phyloP scores from a whole-genome alignment of 2,329 filamentous ascomycete genomes.

The Diaporthe vexans region DNA sequence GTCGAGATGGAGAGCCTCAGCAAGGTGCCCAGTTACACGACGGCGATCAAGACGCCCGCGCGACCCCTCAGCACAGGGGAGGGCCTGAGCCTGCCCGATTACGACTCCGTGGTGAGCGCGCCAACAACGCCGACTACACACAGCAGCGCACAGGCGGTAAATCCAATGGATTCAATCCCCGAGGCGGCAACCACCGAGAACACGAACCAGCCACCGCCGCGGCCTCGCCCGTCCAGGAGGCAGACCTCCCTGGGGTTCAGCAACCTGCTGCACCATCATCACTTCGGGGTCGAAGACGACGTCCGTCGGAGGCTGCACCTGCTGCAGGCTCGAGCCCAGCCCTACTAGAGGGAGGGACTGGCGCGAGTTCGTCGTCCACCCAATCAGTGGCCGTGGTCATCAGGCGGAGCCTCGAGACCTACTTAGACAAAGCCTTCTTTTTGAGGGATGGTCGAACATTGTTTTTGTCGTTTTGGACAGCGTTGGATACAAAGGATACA shows the following conservation, averaged over 20 bases:
- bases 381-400: background rate
- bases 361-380: conserved; percentile 35
- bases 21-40: conserved; percentile 83
- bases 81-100: conserved; percentile 73
- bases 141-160: conserved; percentile 51
- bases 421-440: background rate
- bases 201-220: conserved; percentile 38
- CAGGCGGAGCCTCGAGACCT: background rate
- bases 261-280: conserved; percentile 43
- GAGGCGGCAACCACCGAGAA: conserved; percentile 47
- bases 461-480: conserved; percentile 7
- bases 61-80: conserved; percentile 65
- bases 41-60: conserved; percentile 77
- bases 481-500: background rate
- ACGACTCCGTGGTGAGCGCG: conserved; percentile 71
- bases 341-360: conserved; percentile 40
- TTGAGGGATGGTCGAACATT: background rate
- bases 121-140: conserved; percentile 62
- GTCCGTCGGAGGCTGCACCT: conserved; percentile 53
- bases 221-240: conserved; percentile 43
- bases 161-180: conserved; percentile 49
- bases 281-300: conserved; percentile 48
- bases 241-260: conserved; percentile 46
- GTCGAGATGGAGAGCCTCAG: conserved; percentile 74
- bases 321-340: conserved; percentile 51